These are phyloP conservation scores for Colletotrichum navitas DNA, from an alignment of 2,329 filamentous ascomycete species.

Conservation along the genomic window DNA sequence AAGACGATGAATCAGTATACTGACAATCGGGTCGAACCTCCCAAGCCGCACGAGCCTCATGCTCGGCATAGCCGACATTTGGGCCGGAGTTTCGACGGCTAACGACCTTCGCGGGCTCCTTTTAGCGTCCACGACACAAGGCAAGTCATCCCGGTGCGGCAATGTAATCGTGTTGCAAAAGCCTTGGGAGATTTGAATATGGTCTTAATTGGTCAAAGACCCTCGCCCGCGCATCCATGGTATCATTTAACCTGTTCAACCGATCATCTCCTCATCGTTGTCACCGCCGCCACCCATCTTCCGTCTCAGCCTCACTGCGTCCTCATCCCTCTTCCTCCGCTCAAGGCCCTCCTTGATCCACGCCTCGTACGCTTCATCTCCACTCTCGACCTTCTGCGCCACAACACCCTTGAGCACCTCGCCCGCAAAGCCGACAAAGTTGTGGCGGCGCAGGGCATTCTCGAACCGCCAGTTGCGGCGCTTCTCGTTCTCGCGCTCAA, in stretches of 20 bases:
- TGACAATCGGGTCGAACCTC: neutral
- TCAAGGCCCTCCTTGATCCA: conserved; percentile 79
- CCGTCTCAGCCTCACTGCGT: conserved; percentile 38
- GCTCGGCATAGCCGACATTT: neutral
- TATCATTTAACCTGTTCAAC: conserved; percentile 33
- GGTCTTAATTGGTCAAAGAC: neutral
- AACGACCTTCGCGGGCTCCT: neutral
- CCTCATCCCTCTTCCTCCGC: conserved; percentile 58
- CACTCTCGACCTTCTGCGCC: conserved; percentile 76
- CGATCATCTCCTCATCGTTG: conserved; percentile 40
- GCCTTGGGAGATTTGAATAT: neutral
- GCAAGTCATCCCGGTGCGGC: neutral
- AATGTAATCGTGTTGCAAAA: neutral
- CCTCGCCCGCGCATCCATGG: conserved; percentile 5
- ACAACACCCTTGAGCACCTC: conserved; percentile 91
- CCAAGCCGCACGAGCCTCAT: neutral
- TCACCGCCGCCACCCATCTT: conserved; percentile 42
- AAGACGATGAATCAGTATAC: neutral
- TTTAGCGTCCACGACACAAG: too few relatives aligned
- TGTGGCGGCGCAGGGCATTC: conserved; percentile 91
- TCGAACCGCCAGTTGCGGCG: conserved; percentile 92
- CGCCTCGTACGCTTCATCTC: conserved; percentile 73
- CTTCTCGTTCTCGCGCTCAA: conserved; percentile 86
- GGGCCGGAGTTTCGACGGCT: neutral
- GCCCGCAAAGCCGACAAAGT: conserved; percentile 95